Base-by-base conservation (phyloP, 139 green algal genomes). In the Micractinium conductrix region DNA sequence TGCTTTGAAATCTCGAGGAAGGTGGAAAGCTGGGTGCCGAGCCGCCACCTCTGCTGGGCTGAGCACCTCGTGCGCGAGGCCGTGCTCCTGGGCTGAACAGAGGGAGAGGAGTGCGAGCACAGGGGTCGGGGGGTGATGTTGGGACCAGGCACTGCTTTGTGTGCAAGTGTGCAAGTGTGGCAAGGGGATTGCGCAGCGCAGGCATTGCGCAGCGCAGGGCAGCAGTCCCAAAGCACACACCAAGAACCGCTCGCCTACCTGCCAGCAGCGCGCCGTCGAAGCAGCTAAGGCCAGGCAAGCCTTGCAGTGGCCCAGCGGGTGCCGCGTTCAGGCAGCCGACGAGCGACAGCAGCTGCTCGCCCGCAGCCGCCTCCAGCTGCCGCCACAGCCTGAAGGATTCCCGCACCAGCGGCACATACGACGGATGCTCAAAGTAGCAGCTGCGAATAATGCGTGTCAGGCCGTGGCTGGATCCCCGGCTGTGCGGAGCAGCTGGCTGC, bases 361-460 rank as follows among this genome's bases (percentile, higher is more conserved):
- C 19, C 1, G 33, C 69, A 76, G 69, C 87, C 0, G 60, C 42
- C 58, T 95, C 88, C 10, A 95, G 86, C 30, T 86, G 42, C 12
- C 84, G 24, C 85, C 90, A 95, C 30, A 91, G 53, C 7, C 86
- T 80, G 55, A 86, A 95, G 4, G 87, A 83, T 1, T 85, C 70
- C 9, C 79, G 63, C 58, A 95, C 83, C 48, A 94, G 87, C 4
- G 91, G 88, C 24, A 95, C 90, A 69, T 93, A 93, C 19, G 42
- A 69, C 0, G 79, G 88, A 45, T 90, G 75, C 60, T 92, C 91
- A 44, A 90, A 83, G 62, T 96, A 96, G 10, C 84, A 80, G 28
- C 88, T 81, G 2, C 93, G 83, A 12, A 94, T 96, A 71, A 96
- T 95, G 28, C 93, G 87, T 0, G 91, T 91, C 7, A 84, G 44